Base-by-base conservation (phyloP, 2,329 filamentous ascomycete species). In the Periglandula ipomoeae region DNA sequence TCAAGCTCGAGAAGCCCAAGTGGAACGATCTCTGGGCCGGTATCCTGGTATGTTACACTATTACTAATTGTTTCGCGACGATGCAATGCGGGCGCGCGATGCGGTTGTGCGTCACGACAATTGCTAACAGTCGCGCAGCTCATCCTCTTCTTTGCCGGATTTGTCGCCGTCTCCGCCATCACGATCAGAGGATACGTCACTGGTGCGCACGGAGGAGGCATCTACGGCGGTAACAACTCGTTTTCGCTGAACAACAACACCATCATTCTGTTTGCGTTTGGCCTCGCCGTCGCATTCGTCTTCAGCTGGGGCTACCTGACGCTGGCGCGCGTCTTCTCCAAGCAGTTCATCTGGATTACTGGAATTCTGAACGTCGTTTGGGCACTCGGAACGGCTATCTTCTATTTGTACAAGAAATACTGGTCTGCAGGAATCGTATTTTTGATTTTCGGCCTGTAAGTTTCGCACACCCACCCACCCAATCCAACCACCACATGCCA, bases 11-110 rank as follows among this genome's bases (percentile, higher is more conserved):
- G 46, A 82, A 73, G 54, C 89, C 89, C n/a, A 94, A 91, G 65
- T 95, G 78, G 69, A 88, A 96, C 60, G 91, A 97, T 63, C 62
- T 87, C 23, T 96, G 90, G 91, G 90, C 90, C 3, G 89, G 85
- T 4, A 70, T 94, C 37, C 70, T 96, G 61, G 83, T 86, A 65
- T 15, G 74, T 65, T 13, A 20, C 27, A 17, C 19, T 22, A 19
- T 5, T 39, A 10, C n/a, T 9, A 52, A n/a, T n/a, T 48, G 11
- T 13, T 34, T 51, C 17, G 30, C 27, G 13, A 30, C 13, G 6
- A 8, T 10, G 4, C 15, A 15, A 32, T 10, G 3, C 15, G 11
- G 30, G 2, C 11, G 30, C 5, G 15, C 6, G 11, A 11, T 10
- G 9, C 9, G 11, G 30, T 32, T 32, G 6, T 5, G 17, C 19